These are phyloP conservation scores for Eremochloa ophiuroides DNA, from an alignment of 176 grass and related monocot genomes.

Conservation along the genomic window DNA sequence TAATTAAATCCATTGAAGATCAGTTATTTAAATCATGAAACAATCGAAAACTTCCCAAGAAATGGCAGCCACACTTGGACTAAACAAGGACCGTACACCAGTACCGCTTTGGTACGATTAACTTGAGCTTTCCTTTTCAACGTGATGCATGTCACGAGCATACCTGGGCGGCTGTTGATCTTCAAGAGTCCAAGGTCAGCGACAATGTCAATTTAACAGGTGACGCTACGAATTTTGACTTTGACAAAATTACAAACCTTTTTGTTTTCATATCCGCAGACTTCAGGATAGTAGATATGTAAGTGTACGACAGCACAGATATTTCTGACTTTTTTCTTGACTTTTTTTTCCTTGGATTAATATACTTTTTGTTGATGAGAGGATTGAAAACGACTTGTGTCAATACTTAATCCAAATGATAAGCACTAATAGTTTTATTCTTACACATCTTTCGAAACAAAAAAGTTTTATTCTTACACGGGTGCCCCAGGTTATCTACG, in stretches of 20 bases:
- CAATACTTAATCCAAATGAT: neutral
- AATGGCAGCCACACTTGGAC: neutral
- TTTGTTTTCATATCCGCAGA: neutral
- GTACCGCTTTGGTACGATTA: slow-evolving; percentile 23
- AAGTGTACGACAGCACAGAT: neutral
- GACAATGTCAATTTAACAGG: neutral
- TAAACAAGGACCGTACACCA: slow-evolving; percentile 13
- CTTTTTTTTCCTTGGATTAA: neutral
- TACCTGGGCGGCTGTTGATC: neutral
- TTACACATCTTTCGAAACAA: too few species aligned
- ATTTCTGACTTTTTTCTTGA: neutral
- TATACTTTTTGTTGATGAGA: neutral
- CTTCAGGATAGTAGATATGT: slow-evolving; percentile 1
- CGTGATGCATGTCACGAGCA: neutral
- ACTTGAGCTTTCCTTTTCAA: slow-evolving; percentile 14
- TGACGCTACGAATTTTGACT: neutral
- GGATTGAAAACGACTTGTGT: neutral
- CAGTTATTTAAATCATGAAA: neutral
- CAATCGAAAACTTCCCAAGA: neutral
- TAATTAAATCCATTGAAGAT: neutral
- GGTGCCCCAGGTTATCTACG: neutral
- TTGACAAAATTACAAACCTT: neutral
- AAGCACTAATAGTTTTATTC: neutral
- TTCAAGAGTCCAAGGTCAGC: slow-evolving; percentile 28
- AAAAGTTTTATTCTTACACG: neutral